Percentiles rank a stretch among this genome's conserved stretches.
These are phyloP conservation scores for Raffaelea deltoideospora DNA, from an alignment of 2,329 filamentous ascomycete genomes.

Conservation along the genomic window DNA sequence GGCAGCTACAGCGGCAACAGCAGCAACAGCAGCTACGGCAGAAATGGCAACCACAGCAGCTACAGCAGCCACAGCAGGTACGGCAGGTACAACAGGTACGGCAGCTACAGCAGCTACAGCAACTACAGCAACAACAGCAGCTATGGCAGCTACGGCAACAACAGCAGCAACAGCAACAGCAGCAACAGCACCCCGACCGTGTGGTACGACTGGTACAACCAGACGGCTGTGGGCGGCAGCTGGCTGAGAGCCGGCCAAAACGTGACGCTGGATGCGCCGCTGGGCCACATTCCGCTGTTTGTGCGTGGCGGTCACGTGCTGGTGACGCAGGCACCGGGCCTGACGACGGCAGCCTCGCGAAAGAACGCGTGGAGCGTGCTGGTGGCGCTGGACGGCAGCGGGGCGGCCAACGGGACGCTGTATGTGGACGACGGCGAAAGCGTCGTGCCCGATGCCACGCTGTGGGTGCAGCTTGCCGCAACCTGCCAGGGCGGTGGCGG, in stretches of 20 bases:
- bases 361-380: constrained; percentile 53
- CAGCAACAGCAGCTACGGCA: no score
- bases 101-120: constrained; percentile 63
- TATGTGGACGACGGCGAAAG: constrained; percentile 68
- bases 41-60: no score
- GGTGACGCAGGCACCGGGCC: constrained; percentile 50
- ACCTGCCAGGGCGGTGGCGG: no score
- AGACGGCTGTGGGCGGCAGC: constrained; percentile 28
- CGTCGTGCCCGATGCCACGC: constrained; percentile 17
- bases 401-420: constrained; percentile 42
- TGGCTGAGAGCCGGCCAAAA: constrained; percentile 17
- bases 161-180: constrained; percentile 7
- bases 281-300: constrained; percentile 59
- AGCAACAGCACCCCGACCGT: constrained; percentile 16
- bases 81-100: constrained; percentile 17
- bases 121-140: constrained; percentile 30
- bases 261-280: constrained; percentile 25
- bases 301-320: constrained; percentile 53
- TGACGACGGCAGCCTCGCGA: constrained; percentile 50
- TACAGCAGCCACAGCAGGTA: no score
- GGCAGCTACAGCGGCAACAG: no score
- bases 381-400: constrained; percentile 39
- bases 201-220: constrained; percentile 76
- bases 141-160: background rate
- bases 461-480: constrained; percentile 3